Evolutionary conservation across 495 filamentous ascomycete genomes (phyloP).

Genomic region (Penicillium samsonianum): DNA sequence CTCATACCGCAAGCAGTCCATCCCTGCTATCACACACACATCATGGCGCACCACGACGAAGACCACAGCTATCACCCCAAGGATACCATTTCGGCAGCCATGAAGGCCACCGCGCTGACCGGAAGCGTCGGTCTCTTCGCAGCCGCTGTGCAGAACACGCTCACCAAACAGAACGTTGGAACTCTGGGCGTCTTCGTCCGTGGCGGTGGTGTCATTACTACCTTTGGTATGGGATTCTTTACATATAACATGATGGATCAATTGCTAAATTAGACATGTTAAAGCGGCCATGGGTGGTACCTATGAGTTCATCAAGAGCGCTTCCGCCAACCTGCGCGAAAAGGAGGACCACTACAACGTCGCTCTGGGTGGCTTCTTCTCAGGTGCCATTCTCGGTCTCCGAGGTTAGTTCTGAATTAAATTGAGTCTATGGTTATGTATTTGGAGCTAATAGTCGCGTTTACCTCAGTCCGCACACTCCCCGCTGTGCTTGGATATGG

Average conservation of each 20-base stretch:
- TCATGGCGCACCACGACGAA: slow-evolving; percentile 51
- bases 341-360: slow-evolving; percentile 71
- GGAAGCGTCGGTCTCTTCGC: slow-evolving; percentile 68
- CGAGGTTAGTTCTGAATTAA: slow-evolving; percentile 48
- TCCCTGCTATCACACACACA: slow-evolving; percentile 32
- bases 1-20: slow-evolving; percentile 31
- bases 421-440: slow-evolving; percentile 2
- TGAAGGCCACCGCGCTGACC: slow-evolving; percentile 63
- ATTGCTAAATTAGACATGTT: slow-evolving; percentile 22
- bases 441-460: slow-evolving; percentile 13
- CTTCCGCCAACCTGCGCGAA: slow-evolving; percentile 75
- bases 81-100: slow-evolving; percentile 70
- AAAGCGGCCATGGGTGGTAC: slow-evolving; percentile 77
- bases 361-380: slow-evolving; percentile 72
- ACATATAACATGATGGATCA: not conserved
- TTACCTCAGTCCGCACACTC: slow-evolving; percentile 65
- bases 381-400: slow-evolving; percentile 67
- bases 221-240: slow-evolving; percentile 57
- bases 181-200: slow-evolving; percentile 74
- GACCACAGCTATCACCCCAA: slow-evolving; percentile 68
- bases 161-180: slow-evolving; percentile 76
- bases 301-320: slow-evolving; percentile 73
- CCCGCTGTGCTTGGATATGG: slow-evolving; percentile 81
- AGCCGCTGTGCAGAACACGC: slow-evolving; percentile 81
- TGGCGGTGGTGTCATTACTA: slow-evolving; percentile 63